These are phyloP conservation scores for Ramalina peruviana DNA, from an alignment of 495 filamentous ascomycete species.

Conservation along the genomic window DNA sequence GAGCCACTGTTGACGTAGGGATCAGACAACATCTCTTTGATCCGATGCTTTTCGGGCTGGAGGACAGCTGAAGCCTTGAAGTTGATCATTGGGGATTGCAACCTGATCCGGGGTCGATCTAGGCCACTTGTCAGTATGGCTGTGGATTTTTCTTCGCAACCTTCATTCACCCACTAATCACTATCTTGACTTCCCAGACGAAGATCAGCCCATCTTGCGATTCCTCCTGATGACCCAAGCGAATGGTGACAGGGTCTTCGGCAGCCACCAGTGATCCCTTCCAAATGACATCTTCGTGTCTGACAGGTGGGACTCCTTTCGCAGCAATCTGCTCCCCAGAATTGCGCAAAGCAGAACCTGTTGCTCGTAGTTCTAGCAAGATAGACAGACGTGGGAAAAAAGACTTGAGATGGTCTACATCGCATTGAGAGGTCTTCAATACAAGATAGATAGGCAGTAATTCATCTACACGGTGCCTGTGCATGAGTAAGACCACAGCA, in stretches of 20 bases:
- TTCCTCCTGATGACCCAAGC: constrained; percentile 40
- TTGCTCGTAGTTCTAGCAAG: constrained; percentile 56
- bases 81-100: constrained; percentile 63
- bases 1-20: constrained; percentile 66
- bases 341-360: constrained; percentile 38
- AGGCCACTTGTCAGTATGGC: constrained; percentile 10
- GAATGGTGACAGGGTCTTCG: constrained; percentile 48
- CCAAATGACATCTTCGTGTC: constrained; percentile 51
- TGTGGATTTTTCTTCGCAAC: not conserved
- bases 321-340: constrained; percentile 20
- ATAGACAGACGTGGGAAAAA: constrained; percentile 51
- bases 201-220: constrained; percentile 47
- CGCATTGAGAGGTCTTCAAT: constrained; percentile 49
- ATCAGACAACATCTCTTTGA: constrained; percentile 36
- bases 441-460: constrained; percentile 57
- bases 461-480: constrained; percentile 55
- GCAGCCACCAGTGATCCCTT: constrained; percentile 43
- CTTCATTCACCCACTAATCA: constrained; percentile 38
- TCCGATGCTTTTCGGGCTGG: constrained; percentile 39
- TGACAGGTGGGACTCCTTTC: constrained; percentile 15
- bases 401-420: constrained; percentile 42
- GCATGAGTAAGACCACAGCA: constrained; percentile 45
- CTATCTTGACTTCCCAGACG: constrained; percentile 71
- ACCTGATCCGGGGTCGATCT: constrained; percentile 59
- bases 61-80: constrained; percentile 63